phyloP scores from a whole-genome alignment of 176 grass and related monocot genomes.

The Typha latifolia region DNA sequence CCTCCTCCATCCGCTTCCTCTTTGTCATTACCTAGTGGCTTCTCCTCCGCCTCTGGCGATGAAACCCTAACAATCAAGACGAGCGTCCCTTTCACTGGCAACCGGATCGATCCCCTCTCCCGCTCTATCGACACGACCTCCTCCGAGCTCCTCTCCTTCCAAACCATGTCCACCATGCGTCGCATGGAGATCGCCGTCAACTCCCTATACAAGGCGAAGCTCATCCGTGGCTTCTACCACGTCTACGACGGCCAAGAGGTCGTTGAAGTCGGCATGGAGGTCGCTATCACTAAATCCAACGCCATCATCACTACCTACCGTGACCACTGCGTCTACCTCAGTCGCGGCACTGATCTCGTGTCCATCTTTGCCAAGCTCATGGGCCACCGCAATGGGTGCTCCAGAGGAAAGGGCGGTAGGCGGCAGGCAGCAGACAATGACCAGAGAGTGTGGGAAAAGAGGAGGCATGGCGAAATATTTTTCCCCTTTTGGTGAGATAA shows the following conservation, averaged over 20 bases:
- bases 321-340: constrained; percentile 73
- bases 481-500: no score
- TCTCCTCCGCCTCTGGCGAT: constrained; percentile 27
- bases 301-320: constrained; percentile 84
- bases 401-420: constrained; percentile 73
- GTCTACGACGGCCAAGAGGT: no score
- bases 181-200: no score
- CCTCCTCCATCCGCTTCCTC: constrained; percentile 32
- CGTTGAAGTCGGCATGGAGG: no score
- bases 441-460: no score
- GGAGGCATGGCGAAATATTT: no score
- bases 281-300: no score
- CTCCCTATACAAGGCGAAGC: no score
- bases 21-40: constrained; percentile 18
- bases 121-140: constrained; percentile 9
- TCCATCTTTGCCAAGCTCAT: constrained; percentile 78
- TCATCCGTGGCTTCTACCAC: no score
- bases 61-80: constrained; percentile 50
- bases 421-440: no score
- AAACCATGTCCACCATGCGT: no score
- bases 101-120: constrained; percentile 41
- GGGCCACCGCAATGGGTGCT: constrained; percentile 56
- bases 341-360: constrained; percentile 42
- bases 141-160: no score
- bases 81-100: constrained; percentile 46